A percentile compares a stretch with the other conserved stretches of the same genome.
Conservation (phyloP, 176 grass and related monocot species). For the Tillandsia fasciculata region DNA sequence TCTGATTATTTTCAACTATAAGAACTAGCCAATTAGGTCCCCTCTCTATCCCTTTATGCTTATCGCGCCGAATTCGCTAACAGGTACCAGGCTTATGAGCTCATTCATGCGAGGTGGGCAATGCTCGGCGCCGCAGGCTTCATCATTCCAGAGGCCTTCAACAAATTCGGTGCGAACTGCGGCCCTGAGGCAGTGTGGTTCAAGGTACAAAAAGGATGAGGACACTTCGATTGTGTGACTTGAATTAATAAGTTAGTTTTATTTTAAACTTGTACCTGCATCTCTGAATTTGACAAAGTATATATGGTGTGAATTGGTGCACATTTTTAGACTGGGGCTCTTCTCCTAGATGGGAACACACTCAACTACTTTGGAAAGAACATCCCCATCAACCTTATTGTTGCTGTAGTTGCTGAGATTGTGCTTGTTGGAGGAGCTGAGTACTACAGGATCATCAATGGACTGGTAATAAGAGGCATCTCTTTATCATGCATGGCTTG, state of each 20-base stretch:
- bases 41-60: not conserved
- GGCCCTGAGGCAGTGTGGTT: slow-evolving; percentile 98
- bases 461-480: slow-evolving; percentile 42
- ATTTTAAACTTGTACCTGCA: not conserved
- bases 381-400: slow-evolving; percentile 87
- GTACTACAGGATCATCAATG: slow-evolving; percentile 95
- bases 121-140: slow-evolving; percentile 93
- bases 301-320: not conserved
- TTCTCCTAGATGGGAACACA: slow-evolving; percentile 93
- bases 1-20: too few relatives aligned
- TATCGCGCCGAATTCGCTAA: slow-evolving; percentile 8
- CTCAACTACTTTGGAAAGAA: slow-evolving; percentile 93
- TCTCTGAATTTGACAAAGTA: not conserved
- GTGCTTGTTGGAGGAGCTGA: slow-evolving; percentile 87
- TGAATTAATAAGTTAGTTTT: not conserved
- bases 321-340: slow-evolving; percentile 68
- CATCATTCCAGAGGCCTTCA: slow-evolving; percentile 90
- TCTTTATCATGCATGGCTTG: too few relatives aligned
- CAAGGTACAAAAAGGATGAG: slow-evolving; percentile 33
- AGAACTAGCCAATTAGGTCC: not conserved
- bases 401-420: slow-evolving; percentile 66
- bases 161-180: slow-evolving; percentile 93
- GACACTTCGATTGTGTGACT: not conserved
- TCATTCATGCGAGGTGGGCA: slow-evolving; percentile 94
- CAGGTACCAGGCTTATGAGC: slow-evolving; percentile 92